Percentiles rank a stretch among this genome's conserved stretches.
Conservation (phyloP, 2,329 filamentous ascomycete species). For the Verticillium tricorpus region DNA sequence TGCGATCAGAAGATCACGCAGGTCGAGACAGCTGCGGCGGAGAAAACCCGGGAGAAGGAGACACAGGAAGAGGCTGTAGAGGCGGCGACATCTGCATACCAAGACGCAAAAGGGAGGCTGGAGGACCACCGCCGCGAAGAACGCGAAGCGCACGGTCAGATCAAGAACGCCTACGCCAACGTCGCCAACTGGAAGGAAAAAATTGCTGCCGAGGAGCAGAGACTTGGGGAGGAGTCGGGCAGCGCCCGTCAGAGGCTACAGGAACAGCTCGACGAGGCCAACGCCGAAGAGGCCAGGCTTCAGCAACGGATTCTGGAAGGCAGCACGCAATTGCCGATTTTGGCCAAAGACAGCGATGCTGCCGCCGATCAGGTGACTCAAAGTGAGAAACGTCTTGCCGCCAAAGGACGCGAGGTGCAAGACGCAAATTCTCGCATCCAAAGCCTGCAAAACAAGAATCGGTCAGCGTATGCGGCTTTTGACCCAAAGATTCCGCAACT, state of each 20-base stretch:
- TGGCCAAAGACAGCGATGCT: not conserved
- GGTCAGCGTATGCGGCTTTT: conserved; percentile 60
- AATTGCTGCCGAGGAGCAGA: conserved; percentile 49
- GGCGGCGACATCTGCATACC: conserved; percentile 32
- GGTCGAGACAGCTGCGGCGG: conserved; percentile 6
- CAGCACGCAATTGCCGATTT: not conserved
- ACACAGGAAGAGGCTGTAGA: conserved; percentile 38
- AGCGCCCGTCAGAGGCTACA: conserved; percentile 55
- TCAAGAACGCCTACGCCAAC: conserved; percentile 57
- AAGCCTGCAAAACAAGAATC: conserved; percentile 30
- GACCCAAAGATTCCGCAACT: conserved; percentile 58
- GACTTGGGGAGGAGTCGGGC: conserved; percentile 65
- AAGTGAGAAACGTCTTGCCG: not conserved
- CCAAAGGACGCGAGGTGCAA: conserved; percentile 6
- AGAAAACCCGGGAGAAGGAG: conserved; percentile 32
- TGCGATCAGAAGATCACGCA: not conserved
- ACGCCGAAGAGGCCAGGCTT: conserved; percentile 14
- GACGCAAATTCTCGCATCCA: conserved; percentile 17
- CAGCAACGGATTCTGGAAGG: conserved; percentile 2
- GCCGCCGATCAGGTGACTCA: conserved; percentile 2
- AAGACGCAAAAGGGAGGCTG: conserved; percentile 49
- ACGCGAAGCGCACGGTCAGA: conserved; percentile 55
- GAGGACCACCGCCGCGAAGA: conserved; percentile 56
- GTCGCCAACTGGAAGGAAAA: conserved; percentile 49
- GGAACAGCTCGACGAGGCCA: conserved; percentile 22